Conservation (phyloP, 2,329 filamentous ascomycete genomes). For the Metarhizium brunneum region DNA sequence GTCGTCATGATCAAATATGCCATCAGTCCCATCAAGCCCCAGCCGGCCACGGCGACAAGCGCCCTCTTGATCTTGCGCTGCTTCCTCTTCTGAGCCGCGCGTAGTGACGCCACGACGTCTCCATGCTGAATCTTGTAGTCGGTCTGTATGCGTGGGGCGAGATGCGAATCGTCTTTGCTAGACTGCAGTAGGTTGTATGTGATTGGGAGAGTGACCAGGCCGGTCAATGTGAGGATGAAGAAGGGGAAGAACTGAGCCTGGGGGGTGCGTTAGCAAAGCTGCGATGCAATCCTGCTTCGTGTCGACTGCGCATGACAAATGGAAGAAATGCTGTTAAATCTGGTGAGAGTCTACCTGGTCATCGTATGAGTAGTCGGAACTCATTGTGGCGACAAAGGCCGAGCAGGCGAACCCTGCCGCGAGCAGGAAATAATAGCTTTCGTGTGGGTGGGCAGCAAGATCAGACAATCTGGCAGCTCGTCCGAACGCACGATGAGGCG, state of each 20-base stretch:
- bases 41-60: conserved; percentile 66
- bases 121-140: conserved; percentile 75
- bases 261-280: conserved; percentile 1
- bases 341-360: conserved; percentile 53
- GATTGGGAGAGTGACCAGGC: conserved; percentile 79
- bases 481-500: too few species aligned
- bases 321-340: neutral
- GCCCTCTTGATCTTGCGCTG: conserved; percentile 82
- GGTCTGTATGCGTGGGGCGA: conserved; percentile 73
- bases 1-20: conserved; percentile 81
- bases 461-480: conserved; percentile 2
- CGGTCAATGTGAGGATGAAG: conserved; percentile 87
- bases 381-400: conserved; percentile 50
- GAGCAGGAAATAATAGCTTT: neutral
- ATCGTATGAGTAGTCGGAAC: conserved; percentile 96
- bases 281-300: neutral
- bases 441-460: neutral
- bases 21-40: conserved; percentile 82
- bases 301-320: neutral
- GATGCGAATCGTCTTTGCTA: conserved; percentile 65
- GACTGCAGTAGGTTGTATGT: conserved; percentile 82
- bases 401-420: conserved; percentile 25
- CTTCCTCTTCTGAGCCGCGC: conserved; percentile 79
- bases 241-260: conserved; percentile 97
- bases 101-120: conserved; percentile 73